Evolutionary conservation across 192 early-diverging fungal species (phyloP).

Genomic region (Thamnidium elegans): DNA sequence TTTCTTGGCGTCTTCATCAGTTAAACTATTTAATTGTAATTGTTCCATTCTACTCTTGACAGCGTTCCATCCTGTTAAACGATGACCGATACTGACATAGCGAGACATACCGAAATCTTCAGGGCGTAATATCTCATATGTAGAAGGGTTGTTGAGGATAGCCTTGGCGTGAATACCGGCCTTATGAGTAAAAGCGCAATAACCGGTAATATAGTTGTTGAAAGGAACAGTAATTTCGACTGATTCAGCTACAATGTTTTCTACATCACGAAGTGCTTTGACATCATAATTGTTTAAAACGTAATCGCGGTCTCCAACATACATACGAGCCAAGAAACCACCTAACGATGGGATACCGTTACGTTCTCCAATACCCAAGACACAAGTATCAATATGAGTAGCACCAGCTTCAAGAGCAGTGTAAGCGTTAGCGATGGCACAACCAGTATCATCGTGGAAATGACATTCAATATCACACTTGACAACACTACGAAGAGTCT

Average conservation of each 20-base stretch:
- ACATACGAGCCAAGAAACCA: conserved; percentile 95
- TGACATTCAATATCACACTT: conserved; percentile 99
- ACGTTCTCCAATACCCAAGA: conserved; percentile 97
- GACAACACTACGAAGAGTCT: conserved; percentile 91
- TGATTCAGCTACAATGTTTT: conserved; percentile 93
- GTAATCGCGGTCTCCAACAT: conserved; percentile 86
- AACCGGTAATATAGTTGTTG: conserved; percentile 99
- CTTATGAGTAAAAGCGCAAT: conserved; percentile 99
- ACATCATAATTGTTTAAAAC: conserved; percentile 94
- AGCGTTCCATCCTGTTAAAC: conserved; percentile 98
- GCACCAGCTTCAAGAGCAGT: conserved; percentile 96
- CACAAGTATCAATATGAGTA: conserved; percentile 98
- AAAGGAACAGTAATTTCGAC: conserved; percentile 96
- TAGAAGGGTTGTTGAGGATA: conserved; percentile 97
- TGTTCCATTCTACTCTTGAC: conserved; percentile 98
- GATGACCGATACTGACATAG: conserved; percentile 95
- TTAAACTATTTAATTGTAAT: conserved; percentile 66
- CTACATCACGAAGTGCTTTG: conserved; percentile 85
- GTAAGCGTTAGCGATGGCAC: conserved; percentile 97
- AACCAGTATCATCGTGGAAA: conserved; percentile 99
- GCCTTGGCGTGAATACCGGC: conserved; percentile 99
- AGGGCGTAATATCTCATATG: conserved; percentile 97
- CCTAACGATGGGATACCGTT: conserved; percentile 97
- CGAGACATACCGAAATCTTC: conserved; percentile 99
- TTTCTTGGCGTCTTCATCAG: conserved; percentile 87